Evolutionary conservation across 345 rosid genomes (phyloP).

Genomic region (rapeseed (Brassica napus)): DNA sequence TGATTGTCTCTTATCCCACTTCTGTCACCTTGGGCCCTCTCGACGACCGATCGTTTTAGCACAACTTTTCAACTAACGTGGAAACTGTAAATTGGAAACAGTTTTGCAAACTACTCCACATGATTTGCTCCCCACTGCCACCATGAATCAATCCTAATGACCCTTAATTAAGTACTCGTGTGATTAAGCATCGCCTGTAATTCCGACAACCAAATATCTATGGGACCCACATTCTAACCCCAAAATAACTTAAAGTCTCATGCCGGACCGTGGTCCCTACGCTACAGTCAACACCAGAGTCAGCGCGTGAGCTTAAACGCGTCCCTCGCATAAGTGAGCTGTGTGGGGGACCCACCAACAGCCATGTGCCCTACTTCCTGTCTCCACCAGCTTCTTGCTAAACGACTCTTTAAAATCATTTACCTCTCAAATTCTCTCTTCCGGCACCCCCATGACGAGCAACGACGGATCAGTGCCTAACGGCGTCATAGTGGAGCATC

Average conservation of each 20-base stretch:
- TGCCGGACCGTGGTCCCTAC: slow-evolving; percentile 25
- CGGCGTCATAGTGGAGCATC: slow-evolving; percentile 31
- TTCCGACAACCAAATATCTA: not conserved
- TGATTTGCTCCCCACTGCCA: not conserved
- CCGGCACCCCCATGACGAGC: slow-evolving; percentile 19
- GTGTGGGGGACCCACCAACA: slow-evolving; percentile 64
- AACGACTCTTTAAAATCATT: not conserved
- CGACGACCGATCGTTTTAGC: not conserved
- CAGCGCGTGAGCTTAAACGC: slow-evolving; percentile 37
- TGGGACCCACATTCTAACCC: slow-evolving; percentile 14
- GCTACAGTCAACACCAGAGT: slow-evolving; percentile 34
- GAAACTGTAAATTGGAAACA: not conserved
- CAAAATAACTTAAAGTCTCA: slow-evolving; percentile 18
- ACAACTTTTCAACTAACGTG: not conserved
- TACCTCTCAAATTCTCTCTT: not conserved
- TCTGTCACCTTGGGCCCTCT: not conserved
- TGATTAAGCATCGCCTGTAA: not conserved
- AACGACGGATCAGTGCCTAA: slow-evolving; percentile 23
- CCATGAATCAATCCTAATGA: not conserved
- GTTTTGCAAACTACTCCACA: not conserved
- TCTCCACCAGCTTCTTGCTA: slow-evolving; percentile 82
- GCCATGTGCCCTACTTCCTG: slow-evolving; percentile 97
- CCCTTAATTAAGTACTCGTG: not conserved
- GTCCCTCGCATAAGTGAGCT: slow-evolving; percentile 50
- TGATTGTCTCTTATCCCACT: not conserved